phyloP scores from a whole-genome alignment of 208 protist species.

The Acanthamoeba castellanii region DNA sequence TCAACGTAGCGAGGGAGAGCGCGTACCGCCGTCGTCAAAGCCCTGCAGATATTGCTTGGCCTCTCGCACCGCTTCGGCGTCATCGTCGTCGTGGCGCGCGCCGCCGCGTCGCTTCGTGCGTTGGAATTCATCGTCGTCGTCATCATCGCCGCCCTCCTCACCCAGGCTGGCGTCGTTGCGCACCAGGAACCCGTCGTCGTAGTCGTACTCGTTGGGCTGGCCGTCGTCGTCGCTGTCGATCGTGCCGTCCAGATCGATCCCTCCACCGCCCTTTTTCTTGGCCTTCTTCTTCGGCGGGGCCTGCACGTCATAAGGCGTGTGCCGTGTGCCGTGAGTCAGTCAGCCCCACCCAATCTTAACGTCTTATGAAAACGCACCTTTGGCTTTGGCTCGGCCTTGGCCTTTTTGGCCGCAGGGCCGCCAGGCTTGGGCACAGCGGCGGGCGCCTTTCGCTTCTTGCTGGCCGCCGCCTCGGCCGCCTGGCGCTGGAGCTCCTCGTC shows the following conservation, averaged over 20 bases:
- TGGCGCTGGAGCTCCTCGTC: conserved; percentile 43
- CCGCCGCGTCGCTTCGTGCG: background rate
- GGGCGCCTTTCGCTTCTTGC: conserved; percentile 38
- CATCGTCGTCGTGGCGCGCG: background rate
- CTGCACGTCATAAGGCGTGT: no score
- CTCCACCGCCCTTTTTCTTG: conserved; percentile 4
- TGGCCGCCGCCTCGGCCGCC: background rate
- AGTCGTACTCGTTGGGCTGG: conserved; percentile 64
- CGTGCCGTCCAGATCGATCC: conserved; percentile 40
- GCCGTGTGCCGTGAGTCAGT: background rate
- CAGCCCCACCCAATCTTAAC: background rate
- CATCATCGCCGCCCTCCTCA: conserved; percentile 14
- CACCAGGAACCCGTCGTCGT: conserved; percentile 70
- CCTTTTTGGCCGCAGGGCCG: background rate
- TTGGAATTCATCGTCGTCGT: background rate
- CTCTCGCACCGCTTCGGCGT: conserved; percentile 21
- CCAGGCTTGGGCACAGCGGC: background rate
- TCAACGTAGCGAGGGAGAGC: no score
- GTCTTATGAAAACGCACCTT: no score
- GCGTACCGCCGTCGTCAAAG: background rate
- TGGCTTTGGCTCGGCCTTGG: background rate
- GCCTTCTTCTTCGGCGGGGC: conserved; percentile 60
- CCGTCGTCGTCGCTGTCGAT: conserved; percentile 70
- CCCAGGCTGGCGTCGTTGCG: conserved; percentile 24
- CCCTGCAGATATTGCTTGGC: background rate